Base-by-base conservation (phyloP, 2,329 filamentous ascomycete species). In the Remersonia thermophila region DNA sequence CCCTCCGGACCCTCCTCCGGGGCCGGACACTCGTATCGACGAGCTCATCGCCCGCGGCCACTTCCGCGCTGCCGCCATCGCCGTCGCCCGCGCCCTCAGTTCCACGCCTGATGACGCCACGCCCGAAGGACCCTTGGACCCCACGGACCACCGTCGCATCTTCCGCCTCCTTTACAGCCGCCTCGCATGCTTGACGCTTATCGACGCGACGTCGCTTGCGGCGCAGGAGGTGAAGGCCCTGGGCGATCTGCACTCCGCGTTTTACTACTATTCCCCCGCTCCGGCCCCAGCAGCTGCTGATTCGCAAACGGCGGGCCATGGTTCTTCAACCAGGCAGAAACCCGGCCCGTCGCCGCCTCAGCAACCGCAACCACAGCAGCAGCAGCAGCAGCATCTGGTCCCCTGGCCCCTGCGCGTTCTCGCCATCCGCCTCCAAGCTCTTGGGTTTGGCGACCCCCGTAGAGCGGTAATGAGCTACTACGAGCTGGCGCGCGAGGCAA, bases 401-500 rank as follows among this genome's bases (percentile, higher is more conserved):
- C 89, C 89, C 0, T 98, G 91, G 87, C 72, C 80, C 29, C 67
- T 98, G 35, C 75, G 91, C 6, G 71, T 95, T 3, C 67, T 96
- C 12, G 78, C 80, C 6, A 81, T 95, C 7, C 73, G 87, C 2
- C 67, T 96, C 14, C 84, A 93, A 47, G 84, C 83, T 0, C 71
- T 94, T 31, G 85, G 84, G 1, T 93, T 91, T 45, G 80, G 80
- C 3, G 91, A 98, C 57, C 74, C 79, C 33, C 71, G 89, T 4
- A 71, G 87, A 42, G 82, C 83, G 3, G 79, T 98, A 39, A 89
- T 91, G 68, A 83, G 82, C 30, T 84, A 93, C 54, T 93, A 94
- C 54, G 86, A 94, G 44, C 69, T 96, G 2, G 86, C 80, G 0
- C 62, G 82, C 7, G 85, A 93, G 56, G 84, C 83, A 2, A 68